Conservation (phyloP, 2,329 filamentous ascomycete species). For the Fonsecaea multimorphosa region DNA sequence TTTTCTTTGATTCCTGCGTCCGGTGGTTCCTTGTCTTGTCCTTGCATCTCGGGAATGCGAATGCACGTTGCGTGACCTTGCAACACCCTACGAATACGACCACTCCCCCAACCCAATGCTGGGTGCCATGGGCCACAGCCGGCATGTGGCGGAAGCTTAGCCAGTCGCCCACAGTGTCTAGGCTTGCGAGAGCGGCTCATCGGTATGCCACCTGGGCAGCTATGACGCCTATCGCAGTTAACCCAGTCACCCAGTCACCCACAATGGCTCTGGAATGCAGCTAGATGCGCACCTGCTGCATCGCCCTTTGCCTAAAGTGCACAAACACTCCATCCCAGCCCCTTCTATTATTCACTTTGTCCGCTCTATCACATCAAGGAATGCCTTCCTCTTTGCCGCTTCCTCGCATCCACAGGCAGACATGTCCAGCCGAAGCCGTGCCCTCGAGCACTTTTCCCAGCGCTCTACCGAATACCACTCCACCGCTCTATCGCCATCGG, state of each 20-base stretch:
- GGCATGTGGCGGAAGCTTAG: conserved; percentile 17
- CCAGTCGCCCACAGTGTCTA: background rate
- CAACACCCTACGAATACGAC: background rate
- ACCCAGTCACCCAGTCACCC: too few species aligned
- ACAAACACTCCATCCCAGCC: conserved; percentile 3
- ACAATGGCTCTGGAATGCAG: conserved; percentile 14
- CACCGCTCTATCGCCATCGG: background rate
- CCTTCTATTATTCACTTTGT: background rate
- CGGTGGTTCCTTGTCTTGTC: conserved; percentile 18
- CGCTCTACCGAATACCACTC: background rate
- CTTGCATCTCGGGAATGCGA: conserved; percentile 21
- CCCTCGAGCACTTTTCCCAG: background rate
- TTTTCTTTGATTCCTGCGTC: conserved; percentile 19
- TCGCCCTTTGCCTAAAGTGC: background rate
- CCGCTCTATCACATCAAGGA: background rate
- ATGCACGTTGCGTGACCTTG: conserved; percentile 14
- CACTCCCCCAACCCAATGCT: background rate
- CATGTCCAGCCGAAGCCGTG: background rate
- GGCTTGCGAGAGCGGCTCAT: background rate
- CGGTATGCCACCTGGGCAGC: conserved; percentile 13
- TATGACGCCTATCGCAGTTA: conserved; percentile 8
- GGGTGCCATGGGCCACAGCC: conserved; percentile 5
- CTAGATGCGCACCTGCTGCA: background rate
- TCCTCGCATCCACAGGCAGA: background rate
- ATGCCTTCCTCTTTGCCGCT: background rate